These are phyloP conservation scores for Madurella fahalii DNA, from an alignment of 2,329 filamentous ascomycete genomes.

Conservation along the genomic window DNA sequence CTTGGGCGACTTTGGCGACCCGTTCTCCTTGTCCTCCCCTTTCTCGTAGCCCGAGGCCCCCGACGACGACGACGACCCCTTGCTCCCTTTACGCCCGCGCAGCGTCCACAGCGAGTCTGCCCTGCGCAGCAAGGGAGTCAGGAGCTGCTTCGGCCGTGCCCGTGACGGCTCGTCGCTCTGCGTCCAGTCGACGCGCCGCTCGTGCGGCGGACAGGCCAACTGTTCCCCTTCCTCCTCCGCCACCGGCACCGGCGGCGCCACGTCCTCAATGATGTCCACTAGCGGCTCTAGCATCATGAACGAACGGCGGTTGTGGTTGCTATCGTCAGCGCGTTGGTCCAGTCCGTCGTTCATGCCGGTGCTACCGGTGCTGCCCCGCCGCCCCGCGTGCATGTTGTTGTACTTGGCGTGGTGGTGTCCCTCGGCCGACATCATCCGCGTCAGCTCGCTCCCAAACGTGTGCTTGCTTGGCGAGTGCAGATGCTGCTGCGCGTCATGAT, in stretches of 20 bases:
- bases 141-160: constrained; percentile 4
- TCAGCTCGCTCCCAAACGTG: constrained; percentile 31
- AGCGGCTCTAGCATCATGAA: constrained; percentile 13
- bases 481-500: constrained; percentile 23
- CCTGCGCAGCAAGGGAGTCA: constrained; percentile 37
- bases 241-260: constrained; percentile 30
- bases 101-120: constrained; percentile 49
- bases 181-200: constrained; percentile 51
- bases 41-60: not conserved
- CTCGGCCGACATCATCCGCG: constrained; percentile 2
- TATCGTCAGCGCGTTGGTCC: constrained; percentile 16
- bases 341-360: not conserved
- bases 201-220: not conserved
- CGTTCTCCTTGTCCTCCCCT: not conserved
- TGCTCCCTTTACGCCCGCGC: constrained; percentile 37
- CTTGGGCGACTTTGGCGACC: constrained; percentile 23
- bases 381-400: constrained; percentile 10
- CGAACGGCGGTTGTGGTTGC: constrained; percentile 21
- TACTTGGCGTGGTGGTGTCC: constrained; percentile 15
- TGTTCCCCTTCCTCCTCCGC: constrained; percentile 16
- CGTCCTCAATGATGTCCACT: not conserved
- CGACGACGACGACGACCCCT: constrained; percentile 1
- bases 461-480: constrained; percentile 27
- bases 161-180: constrained; percentile 47
- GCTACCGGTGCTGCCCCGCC: constrained; percentile 39